Base-by-base conservation (phyloP, 2,329 filamentous ascomycete species). In the Clonostachys chloroleuca region DNA sequence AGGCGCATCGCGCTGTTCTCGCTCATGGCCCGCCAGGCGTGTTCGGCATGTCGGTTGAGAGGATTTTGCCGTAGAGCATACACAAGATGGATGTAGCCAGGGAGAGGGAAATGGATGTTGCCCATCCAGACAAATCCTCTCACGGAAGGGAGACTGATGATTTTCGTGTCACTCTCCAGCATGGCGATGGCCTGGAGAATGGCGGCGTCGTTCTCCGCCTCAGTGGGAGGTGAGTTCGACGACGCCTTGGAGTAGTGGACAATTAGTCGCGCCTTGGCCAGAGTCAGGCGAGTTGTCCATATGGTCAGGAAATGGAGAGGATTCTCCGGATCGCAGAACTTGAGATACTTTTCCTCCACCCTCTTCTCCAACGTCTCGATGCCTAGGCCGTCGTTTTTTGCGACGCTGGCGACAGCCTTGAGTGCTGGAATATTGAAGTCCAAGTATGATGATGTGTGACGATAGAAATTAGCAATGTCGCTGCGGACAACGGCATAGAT, bases 1-100 rank as follows among this genome's bases (percentile, higher is more conserved):
- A 80, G 61, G 24, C 45, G 45, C 24, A 51, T 54, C 9, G 61
- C 56, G 40, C 59, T 64, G 47, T 66, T 64, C 5, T 57, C 56
- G 40, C 51, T 55, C 53, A 69, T 60, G 20, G 69, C 62, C 7
- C 52, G 55, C 80, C 80, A 83, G 2, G 73, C 78, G 33, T 73
- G 69, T 40, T 81, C 77, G 10, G 79, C 72, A 10, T 81, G 75
- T 5, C 75, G 75, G 0, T 73, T 72, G 58, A 81, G 68, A 56
- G 78, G 62, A 12, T 78, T 53, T 14, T 65, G 50, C 54, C 61
- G 50, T 12, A 20, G 34, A 17, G 40, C 35, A 4, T 60, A 62
- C 1, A 67, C 51, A 5, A 73, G 55, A 34, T 70, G 63, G 16
- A 69, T 55, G 40, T 71, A 74, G 0, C 67, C 69, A 0, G 65